Evolutionary conservation across 148 eudicot species (phyloP), one percentile per base, ranked within the genome.

Genomic region (Mesembryanthemum crystallinum): DNA sequence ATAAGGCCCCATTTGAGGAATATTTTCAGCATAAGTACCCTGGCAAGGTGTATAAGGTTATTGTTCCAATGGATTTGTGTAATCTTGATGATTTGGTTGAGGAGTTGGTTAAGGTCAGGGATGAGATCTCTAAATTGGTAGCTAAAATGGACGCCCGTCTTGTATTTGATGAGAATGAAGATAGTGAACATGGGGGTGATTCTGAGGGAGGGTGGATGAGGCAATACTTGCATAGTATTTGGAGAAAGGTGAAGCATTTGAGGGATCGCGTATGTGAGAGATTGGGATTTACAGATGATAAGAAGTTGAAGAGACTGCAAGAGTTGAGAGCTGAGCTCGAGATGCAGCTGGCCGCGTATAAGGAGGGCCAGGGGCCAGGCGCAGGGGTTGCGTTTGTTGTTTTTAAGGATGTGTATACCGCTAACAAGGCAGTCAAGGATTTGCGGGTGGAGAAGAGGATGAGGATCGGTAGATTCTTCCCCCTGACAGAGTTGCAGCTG

Each of bases 331-430:
- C 98, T 65, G 96, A 95, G 73, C 85, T 95, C 58, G 97, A 92
- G 86, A 85, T 84, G 79, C 97, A 92, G 77, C 82, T 95, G 89
- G 92, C 96, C 4, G 92, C 94, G 15, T 95, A 95, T 79, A 92
- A 88, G 79, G 96, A 89, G 71, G 94, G 96, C 6, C 85, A 83
- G 27, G 98, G 94, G 5, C 90, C 82, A 14, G 98, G 98, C 15
- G 98, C 97, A 11, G 97, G 97, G 43, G 97, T 90, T 79, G 96
- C 97, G 37, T 95, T 95, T 74, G 96, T 95, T 72, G 96, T 95
- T 32, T 95, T 95, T 72, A 90, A 90, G 91, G 98, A 95, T 64
- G 94, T 95, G 7, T 88, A 84, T 73, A 86, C 97, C 0, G 89
- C 97, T 1, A 95, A 86, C 67, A 92, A 87, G 83, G 96, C 96